Conservation (phyloP, 345 rosid species). For the Eucalyptus polyanthemos region DNA sequence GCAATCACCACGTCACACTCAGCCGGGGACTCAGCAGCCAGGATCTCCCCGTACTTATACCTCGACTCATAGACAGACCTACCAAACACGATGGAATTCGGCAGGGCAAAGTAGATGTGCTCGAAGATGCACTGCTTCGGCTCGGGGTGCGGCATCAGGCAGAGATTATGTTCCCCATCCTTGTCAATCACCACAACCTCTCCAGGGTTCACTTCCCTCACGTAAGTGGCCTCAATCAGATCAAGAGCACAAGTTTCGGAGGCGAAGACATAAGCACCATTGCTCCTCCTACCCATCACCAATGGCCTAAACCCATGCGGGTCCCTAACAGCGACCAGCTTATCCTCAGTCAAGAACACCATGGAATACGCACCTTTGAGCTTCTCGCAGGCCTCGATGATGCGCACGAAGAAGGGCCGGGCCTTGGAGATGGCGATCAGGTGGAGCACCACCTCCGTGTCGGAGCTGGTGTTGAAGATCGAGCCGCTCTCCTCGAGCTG, state of each 20-base stretch:
- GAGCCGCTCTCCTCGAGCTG: constrained; percentile 81
- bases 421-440: constrained; percentile 87
- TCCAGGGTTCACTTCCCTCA: constrained; percentile 89
- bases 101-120: constrained; percentile 82
- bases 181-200: constrained; percentile 85
- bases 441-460: constrained; percentile 97
- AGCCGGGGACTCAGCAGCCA: constrained; percentile 67
- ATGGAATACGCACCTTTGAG: constrained; percentile 87
- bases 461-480: constrained; percentile 85
- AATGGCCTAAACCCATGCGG: constrained; percentile 86
- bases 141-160: constrained; percentile 56
- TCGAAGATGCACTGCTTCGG: constrained; percentile 91
- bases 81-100: constrained; percentile 81
- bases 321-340: constrained; percentile 90
- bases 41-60: constrained; percentile 57
- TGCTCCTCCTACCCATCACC: constrained; percentile 95
- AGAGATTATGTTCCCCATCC: constrained; percentile 74
- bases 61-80: constrained; percentile 84
- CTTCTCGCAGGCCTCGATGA: constrained; percentile 88
- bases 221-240: constrained; percentile 89
- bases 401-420: constrained; percentile 78
- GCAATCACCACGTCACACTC: constrained; percentile 96
- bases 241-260: constrained; percentile 98
- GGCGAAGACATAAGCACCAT: constrained; percentile 86
- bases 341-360: constrained; percentile 91